Conservation (phyloP, 2,329 filamentous ascomycete species). For the Botrytis cinerea region DNA sequence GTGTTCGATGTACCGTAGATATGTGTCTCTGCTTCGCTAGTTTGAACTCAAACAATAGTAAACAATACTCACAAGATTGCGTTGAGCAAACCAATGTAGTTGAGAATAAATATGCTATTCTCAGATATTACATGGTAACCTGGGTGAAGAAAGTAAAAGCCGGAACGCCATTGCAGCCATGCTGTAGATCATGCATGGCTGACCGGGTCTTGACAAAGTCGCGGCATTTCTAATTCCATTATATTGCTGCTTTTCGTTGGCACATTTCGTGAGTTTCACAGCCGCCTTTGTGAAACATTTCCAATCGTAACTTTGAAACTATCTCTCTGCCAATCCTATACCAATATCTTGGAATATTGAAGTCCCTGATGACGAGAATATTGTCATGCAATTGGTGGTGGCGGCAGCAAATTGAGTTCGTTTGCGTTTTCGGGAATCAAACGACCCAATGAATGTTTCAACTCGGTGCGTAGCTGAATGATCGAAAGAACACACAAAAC, state of each 20-base stretch:
- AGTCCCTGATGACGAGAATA: not conserved
- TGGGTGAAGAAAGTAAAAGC: not conserved
- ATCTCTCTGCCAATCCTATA: not conserved
- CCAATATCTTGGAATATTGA: constrained; percentile 19
- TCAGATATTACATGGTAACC: constrained; percentile 3
- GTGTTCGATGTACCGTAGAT: constrained; percentile 9
- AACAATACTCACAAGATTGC: not conserved
- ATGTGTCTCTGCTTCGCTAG: not conserved
- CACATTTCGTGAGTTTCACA: constrained; percentile 11
- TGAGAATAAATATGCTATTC: not conserved
- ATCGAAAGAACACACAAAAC: not conserved
- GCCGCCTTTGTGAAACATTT: not conserved
- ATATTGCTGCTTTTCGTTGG: constrained; percentile 8
- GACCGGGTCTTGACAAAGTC: not conserved
- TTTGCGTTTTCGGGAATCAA: constrained; percentile 1
- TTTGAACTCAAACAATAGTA: not conserved
- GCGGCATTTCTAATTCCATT: not conserved
- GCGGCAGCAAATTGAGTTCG: not conserved
- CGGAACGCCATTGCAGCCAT: not conserved
- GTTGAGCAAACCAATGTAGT: constrained; percentile 3
- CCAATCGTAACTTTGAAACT: not conserved
- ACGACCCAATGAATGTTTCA: not conserved
- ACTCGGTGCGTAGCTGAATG: not conserved
- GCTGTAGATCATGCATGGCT: constrained; percentile 17
- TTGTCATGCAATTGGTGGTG: constrained; percentile 1